These are phyloP conservation scores for Umbelopsis ramanniana DNA, from an alignment of 192 early-diverging fungal genomes.

Conservation along the genomic window DNA sequence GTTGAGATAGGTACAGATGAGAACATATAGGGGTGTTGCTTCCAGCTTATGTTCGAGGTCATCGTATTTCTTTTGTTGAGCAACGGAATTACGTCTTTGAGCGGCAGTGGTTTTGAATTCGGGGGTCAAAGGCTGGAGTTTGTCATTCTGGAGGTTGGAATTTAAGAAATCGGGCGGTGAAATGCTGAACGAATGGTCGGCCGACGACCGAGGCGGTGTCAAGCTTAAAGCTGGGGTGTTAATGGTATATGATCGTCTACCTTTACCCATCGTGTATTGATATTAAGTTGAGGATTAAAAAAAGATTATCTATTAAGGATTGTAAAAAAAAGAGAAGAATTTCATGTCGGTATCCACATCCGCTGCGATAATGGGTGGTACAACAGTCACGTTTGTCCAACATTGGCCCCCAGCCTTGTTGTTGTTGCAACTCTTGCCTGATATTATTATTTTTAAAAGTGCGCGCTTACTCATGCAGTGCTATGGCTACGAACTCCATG, in stretches of 20 bases:
- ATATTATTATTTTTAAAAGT: no score
- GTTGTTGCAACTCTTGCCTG: background rate
- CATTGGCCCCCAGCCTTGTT: background rate
- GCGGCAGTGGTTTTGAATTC: constrained; percentile 24
- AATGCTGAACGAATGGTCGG: constrained; percentile 32
- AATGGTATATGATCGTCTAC: constrained; percentile 22
- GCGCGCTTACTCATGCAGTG: background rate
- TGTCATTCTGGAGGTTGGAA: background rate
- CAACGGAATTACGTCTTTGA: constrained; percentile 34
- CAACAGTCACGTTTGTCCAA: constrained; percentile 15
- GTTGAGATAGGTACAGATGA: constrained; percentile 86
- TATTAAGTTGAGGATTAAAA: constrained; percentile 10
- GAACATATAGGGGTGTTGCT: constrained; percentile 64
- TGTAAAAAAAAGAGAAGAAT: background rate
- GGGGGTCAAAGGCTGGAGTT: background rate
- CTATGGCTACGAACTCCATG: background rate
- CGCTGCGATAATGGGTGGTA: background rate
- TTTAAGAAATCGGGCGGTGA: background rate
- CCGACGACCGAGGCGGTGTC: constrained; percentile 32
- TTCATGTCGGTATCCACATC: background rate
- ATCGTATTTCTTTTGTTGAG: constrained; percentile 34
- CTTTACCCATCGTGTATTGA: constrained; percentile 8
- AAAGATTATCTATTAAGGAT: constrained; percentile 6
- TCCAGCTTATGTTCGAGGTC: constrained; percentile 47
- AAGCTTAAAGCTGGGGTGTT: constrained; percentile 23